Evolutionary conservation across 306 rosid species (phyloP).

Genomic region (Prunus kanzakura): DNA sequence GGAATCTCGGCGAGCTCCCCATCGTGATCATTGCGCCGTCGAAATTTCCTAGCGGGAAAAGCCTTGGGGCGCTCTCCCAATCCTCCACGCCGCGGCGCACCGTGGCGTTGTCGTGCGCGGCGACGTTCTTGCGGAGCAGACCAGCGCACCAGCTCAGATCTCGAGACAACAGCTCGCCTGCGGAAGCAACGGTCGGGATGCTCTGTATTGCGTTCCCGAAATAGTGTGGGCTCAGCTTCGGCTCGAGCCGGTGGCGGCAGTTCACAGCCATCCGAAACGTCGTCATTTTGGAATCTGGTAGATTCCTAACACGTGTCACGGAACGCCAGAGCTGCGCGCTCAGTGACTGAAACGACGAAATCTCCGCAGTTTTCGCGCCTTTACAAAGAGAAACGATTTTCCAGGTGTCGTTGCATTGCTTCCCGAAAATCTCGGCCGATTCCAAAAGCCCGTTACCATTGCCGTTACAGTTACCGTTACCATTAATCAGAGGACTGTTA

Average conservation of each 20-base stretch:
- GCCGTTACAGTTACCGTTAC: slow-evolving; percentile 30
- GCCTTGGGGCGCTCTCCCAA: slow-evolving; percentile 71
- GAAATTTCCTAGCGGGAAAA: slow-evolving; percentile 77
- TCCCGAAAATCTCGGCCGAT: slow-evolving; percentile 34
- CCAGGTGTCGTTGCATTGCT: slow-evolving; percentile 50
- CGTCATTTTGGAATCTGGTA: slow-evolving; percentile 46
- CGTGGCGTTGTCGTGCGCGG: slow-evolving; percentile 48
- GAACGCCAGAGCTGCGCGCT: slow-evolving; percentile 85
- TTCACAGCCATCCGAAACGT: slow-evolving; percentile 94
- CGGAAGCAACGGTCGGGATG: slow-evolving; percentile 66
- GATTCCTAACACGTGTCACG: slow-evolving; percentile 70
- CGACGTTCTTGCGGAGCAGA: slow-evolving; percentile 66
- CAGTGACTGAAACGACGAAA: slow-evolving; percentile 83
- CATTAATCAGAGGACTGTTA: neutral
- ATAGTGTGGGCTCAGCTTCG: slow-evolving; percentile 63
- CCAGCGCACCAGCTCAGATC: slow-evolving; percentile 64
- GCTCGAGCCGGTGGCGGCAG: slow-evolving; percentile 73
- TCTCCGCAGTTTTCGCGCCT: slow-evolving; percentile 32
- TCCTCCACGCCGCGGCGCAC: slow-evolving; percentile 66
- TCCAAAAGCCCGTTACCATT: slow-evolving; percentile 29
- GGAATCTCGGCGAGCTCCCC: slow-evolving; percentile 94
- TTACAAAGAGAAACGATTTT: slow-evolving; percentile 19
- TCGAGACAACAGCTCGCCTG: slow-evolving; percentile 40
- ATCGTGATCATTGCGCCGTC: slow-evolving; percentile 86
- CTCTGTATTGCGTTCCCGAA: slow-evolving; percentile 95